These are phyloP conservation scores for Pyrus hybrid DNA, from an alignment of 331 rosid genomes.

Conservation along the genomic window DNA sequence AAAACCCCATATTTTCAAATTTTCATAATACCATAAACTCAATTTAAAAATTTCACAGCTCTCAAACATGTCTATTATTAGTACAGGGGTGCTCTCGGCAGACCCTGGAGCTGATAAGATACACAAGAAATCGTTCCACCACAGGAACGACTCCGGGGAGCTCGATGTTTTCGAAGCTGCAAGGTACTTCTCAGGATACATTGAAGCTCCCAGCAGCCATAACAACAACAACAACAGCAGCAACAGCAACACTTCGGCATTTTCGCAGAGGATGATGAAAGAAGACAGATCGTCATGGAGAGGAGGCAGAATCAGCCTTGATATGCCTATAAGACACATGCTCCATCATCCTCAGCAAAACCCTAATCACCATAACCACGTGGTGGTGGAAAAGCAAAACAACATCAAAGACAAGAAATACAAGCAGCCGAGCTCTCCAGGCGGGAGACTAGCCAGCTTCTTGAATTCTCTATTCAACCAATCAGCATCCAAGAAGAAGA, in stretches of 20 bases:
- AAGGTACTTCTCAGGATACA: slow-evolving; percentile 79
- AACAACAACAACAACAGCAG: neutral
- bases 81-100: slow-evolving; percentile 30
- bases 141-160: slow-evolving; percentile 67
- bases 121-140: slow-evolving; percentile 58
- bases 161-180: slow-evolving; percentile 91
- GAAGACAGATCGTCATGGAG: slow-evolving; percentile 38
- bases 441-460: slow-evolving; percentile 90
- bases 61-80: slow-evolving; percentile 46
- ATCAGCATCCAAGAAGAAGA: slow-evolving; percentile 81
- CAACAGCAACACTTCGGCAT: slow-evolving; percentile 9
- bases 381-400: slow-evolving; percentile 10
- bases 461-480: slow-evolving; percentile 88
- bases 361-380: neutral
- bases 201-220: slow-evolving; percentile 32
- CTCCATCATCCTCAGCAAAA: slow-evolving; percentile 16
- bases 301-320: slow-evolving; percentile 76
- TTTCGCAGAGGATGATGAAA: slow-evolving; percentile 35
- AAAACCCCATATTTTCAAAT: neutral
- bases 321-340: slow-evolving; percentile 65
- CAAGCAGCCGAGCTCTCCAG: slow-evolving; percentile 93
- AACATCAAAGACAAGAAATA: slow-evolving; percentile 47
- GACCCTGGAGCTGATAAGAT: slow-evolving; percentile 35
- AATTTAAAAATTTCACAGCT: neutral
- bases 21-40: neutral